Evolutionary conservation across 768 basidiomycete species (phyloP).

Genomic region (Boletus tylopilopsis): DNA sequence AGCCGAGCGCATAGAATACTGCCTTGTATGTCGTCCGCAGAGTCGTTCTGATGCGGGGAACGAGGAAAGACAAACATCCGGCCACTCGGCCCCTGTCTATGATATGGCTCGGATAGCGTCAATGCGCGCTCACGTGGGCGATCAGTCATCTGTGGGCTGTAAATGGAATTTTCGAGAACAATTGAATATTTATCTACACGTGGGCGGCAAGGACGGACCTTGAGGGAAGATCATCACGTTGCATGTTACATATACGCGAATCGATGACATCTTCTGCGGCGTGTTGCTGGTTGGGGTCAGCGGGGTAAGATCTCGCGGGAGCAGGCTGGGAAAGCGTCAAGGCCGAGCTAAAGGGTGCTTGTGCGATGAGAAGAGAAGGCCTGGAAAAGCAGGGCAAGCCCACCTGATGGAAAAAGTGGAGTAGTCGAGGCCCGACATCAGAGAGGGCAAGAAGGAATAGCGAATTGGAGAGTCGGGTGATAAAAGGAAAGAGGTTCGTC

Average conservation of each 20-base stretch:
- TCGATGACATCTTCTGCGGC: slow-evolving; percentile 30
- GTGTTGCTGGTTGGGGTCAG: slow-evolving; percentile 25
- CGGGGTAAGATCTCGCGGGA: slow-evolving; percentile 24
- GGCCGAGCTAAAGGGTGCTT: slow-evolving; percentile 17
- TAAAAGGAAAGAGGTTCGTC: slow-evolving; percentile 5
- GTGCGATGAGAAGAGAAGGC: neutral
- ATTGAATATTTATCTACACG: slow-evolving; percentile 17
- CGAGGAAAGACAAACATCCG: slow-evolving; percentile 8
- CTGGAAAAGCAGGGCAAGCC: neutral
- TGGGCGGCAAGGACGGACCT: slow-evolving; percentile 29
- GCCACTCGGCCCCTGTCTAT: slow-evolving; percentile 15
- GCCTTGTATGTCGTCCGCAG: slow-evolving; percentile 24
- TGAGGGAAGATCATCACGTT: slow-evolving; percentile 35
- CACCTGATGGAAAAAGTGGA: slow-evolving; percentile 28
- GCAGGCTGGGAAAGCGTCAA: slow-evolving; percentile 27
- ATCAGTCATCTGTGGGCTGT: slow-evolving; percentile 18
- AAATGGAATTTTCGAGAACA: slow-evolving; percentile 17
- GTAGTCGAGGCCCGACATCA: slow-evolving; percentile 25
- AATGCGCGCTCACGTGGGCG: slow-evolving; percentile 20
- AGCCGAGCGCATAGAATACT: slow-evolving; percentile 21
- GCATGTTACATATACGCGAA: slow-evolving; percentile 20
- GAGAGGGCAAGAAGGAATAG: neutral
- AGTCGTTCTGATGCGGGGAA: slow-evolving; percentile 8
- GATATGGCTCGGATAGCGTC: slow-evolving; percentile 19
- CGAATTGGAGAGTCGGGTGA: slow-evolving; percentile 3